Percentiles rank a stretch among this genome's conserved stretches.
Evolutionary conservation across 2,329 filamentous ascomycete species (phyloP).

Genomic region (Paecilomyces niveus): DNA sequence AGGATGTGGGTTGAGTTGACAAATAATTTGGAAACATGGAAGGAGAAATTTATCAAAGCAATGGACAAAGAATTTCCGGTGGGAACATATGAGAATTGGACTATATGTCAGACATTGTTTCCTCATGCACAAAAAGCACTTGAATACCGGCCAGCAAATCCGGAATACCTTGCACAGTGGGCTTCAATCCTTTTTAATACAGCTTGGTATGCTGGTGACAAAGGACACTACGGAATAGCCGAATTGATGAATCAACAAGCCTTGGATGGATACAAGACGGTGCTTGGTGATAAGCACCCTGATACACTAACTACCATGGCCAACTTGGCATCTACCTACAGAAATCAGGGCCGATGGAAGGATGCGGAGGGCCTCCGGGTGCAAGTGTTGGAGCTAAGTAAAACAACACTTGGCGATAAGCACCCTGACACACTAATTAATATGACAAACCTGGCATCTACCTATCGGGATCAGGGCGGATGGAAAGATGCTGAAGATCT

Average conservation of each 20-base stretch:
- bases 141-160: no score
- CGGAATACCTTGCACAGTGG: no score
- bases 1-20: no score
- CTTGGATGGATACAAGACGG: slow-evolving; percentile 2
- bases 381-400: slow-evolving; percentile 9
- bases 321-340: slow-evolving; percentile 9
- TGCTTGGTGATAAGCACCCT: slow-evolving; percentile 11
- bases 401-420: slow-evolving; percentile 13
- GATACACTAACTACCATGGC: slow-evolving; percentile 11
- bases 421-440: slow-evolving; percentile 17
- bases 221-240: no score
- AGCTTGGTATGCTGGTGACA: no score
- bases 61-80: no score
- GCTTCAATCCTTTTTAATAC: no score
- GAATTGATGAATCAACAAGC: slow-evolving; percentile 2
- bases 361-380: slow-evolving; percentile 13
- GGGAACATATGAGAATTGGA: no score
- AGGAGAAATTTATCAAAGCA: no score
- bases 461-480: slow-evolving; percentile 7
- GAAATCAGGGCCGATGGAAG: slow-evolving; percentile 8
- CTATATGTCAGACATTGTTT: no score
- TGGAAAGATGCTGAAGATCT: slow-evolving; percentile 14
- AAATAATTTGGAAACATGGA: no score
- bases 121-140: no score
- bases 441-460: slow-evolving; percentile 6